Percentiles rank a stretch among this genome's conserved stretches.
Evolutionary conservation across 805 yeast species (phyloP).

Genomic region (Cyberlindnera samutprakarnensis): DNA sequence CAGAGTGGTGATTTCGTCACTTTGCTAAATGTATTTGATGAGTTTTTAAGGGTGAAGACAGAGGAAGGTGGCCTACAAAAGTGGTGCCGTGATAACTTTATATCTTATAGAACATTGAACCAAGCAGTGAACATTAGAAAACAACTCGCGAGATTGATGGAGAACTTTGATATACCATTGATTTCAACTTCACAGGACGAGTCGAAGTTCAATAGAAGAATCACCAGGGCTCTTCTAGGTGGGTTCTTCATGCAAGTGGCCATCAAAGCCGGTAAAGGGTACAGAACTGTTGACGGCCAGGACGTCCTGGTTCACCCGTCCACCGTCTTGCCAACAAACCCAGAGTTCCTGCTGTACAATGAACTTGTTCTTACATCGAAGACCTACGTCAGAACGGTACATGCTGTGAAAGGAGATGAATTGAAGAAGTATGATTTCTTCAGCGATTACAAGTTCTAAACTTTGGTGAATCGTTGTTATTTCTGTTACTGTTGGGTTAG

Average conservation of each 20-base stretch:
- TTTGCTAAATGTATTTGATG: slow-evolving; percentile 79
- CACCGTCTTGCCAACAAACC: slow-evolving; percentile 79
- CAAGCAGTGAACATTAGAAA: slow-evolving; percentile 83
- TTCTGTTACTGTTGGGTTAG: too few relatives aligned
- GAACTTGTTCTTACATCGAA: slow-evolving; percentile 92
- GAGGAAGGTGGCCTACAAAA: slow-evolving; percentile 55
- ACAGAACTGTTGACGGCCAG: slow-evolving; percentile 90
- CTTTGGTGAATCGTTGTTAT: neutral
- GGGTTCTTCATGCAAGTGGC: slow-evolving; percentile 99
- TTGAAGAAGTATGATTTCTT: slow-evolving; percentile 22
- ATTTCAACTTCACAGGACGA: slow-evolving; percentile 61
- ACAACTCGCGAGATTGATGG: slow-evolving; percentile 81
- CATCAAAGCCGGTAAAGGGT: slow-evolving; percentile 84
- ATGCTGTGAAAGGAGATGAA: slow-evolving; percentile 84
- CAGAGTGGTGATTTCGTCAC: slow-evolving; percentile 95
- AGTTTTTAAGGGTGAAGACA: slow-evolving; percentile 71
- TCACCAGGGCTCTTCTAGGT: slow-evolving; percentile 79
- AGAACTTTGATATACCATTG: slow-evolving; percentile 65
- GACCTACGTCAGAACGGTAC: slow-evolving; percentile 91
- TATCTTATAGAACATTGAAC: slow-evolving; percentile 74
- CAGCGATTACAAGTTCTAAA: slow-evolving; percentile 23
- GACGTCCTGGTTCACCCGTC: slow-evolving; percentile 93
- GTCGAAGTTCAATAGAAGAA: slow-evolving; percentile 63
- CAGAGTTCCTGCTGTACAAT: slow-evolving; percentile 91
- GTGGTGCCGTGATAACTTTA: slow-evolving; percentile 90